These are phyloP conservation scores for Yamadazyma kitorensis DNA, from an alignment of 805 yeast genomes.

Conservation along the genomic window DNA sequence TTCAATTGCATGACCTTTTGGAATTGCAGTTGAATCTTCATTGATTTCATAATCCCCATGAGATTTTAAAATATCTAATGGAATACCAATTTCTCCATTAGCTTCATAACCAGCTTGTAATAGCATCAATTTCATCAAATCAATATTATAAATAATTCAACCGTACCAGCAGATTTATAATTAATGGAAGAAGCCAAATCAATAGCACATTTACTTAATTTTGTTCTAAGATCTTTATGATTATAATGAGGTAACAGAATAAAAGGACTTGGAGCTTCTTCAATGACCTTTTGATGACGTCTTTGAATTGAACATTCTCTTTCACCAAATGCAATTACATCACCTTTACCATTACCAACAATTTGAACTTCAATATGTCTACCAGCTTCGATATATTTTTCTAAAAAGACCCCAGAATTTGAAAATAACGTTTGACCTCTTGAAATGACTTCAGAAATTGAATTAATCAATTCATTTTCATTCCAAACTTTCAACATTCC, in stretches of 20 bases:
- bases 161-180: slow-evolving; percentile 96
- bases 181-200: slow-evolving; percentile 75
- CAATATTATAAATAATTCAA: slow-evolving; percentile 96
- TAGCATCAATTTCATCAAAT: slow-evolving; percentile 96
- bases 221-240: slow-evolving; percentile 69
- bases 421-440: slow-evolving; percentile 92
- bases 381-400: slow-evolving; percentile 89
- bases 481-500: slow-evolving; percentile 91
- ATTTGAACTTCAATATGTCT: slow-evolving; percentile 96
- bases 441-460: slow-evolving; percentile 85
- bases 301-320: slow-evolving; percentile 97
- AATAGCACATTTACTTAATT: slow-evolving; percentile 80
- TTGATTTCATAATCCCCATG: slow-evolving; percentile 8
- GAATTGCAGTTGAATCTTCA: slow-evolving; percentile 3
- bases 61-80: slow-evolving; percentile 7
- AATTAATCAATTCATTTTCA: slow-evolving; percentile 72
- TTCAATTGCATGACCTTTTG: slow-evolving; percentile 85
- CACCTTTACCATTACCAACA: slow-evolving; percentile 92
- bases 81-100: slow-evolving; percentile 10
- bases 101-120: slow-evolving; percentile 85
- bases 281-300: slow-evolving; percentile 93
- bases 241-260: slow-evolving; percentile 27
- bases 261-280: slow-evolving; percentile 96
- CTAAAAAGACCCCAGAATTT: slow-evolving; percentile 94
- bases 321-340: slow-evolving; percentile 92